Evolutionary conservation across 2,329 filamentous ascomycete genomes (phyloP).

Genomic region (Diaporthe ilicicola): DNA sequence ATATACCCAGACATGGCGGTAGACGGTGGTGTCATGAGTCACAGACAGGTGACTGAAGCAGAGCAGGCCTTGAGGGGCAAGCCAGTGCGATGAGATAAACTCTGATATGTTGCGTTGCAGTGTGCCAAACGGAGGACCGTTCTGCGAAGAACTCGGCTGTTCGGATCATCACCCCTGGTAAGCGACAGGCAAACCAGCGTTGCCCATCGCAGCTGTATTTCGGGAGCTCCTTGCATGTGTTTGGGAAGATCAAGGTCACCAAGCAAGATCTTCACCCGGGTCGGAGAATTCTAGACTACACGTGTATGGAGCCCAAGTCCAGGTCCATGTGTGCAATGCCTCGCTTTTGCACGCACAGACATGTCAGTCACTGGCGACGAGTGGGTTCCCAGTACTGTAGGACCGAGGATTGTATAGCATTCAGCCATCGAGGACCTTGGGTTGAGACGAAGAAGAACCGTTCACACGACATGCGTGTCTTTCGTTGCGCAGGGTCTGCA

Average conservation of each 20-base stretch:
- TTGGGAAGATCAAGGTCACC: neutral
- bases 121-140: neutral
- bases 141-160: constrained; percentile 21
- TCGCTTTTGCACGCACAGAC: constrained; percentile 15
- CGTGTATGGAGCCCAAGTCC: neutral
- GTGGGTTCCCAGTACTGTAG: neutral
- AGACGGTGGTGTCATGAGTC: neutral
- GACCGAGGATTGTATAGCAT: neutral
- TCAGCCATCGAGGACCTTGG: neutral
- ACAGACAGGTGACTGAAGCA: neutral
- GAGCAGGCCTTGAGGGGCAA: neutral
- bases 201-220: neutral
- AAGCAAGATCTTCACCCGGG: constrained; percentile 4
- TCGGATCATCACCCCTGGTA: constrained; percentile 10
- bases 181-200: constrained; percentile 24
- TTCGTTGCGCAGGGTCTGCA: constrained; percentile 22
- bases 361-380: constrained; percentile 3
- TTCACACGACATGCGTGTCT: constrained; percentile 19
- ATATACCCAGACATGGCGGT: neutral
- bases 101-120: constrained; percentile 19
- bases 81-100: neutral
- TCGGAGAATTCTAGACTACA: constrained; percentile 15
- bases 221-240: neutral
- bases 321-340: neutral
- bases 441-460: neutral